phyloP scores from a whole-genome alignment of 768 basidiomycete species.

The Mycena capillaripes region DNA sequence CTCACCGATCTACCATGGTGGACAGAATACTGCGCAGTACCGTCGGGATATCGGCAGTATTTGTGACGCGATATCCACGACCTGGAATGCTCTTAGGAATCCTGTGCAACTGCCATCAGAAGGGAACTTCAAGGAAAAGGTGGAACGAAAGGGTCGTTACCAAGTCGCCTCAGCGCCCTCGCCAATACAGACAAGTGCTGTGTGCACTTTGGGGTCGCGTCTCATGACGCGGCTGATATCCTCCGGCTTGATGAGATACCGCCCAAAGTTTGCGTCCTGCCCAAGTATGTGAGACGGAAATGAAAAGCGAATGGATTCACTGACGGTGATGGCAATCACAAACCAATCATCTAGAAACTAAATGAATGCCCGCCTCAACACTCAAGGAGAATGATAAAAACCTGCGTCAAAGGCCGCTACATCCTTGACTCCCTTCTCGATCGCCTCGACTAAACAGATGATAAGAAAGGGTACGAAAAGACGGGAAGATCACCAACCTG shows the following conservation, averaged over 20 bases:
- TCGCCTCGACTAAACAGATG: conserved; percentile 67
- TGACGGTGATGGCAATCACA: conserved; percentile 74
- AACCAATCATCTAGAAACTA: conserved; percentile 72
- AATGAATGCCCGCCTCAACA: neutral
- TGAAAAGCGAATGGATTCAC: neutral
- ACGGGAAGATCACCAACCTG: conserved; percentile 53
- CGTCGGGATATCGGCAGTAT: conserved; percentile 75
- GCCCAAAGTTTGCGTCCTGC: conserved; percentile 76
- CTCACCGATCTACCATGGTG: conserved; percentile 63
- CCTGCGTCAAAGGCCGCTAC: conserved; percentile 67
- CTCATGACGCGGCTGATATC: conserved; percentile 71
- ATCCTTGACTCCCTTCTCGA: conserved; percentile 72
- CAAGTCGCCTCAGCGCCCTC: conserved; percentile 76
- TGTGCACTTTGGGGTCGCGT: conserved; percentile 73
- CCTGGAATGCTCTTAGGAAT: conserved; percentile 74
- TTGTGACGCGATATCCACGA: conserved; percentile 68
- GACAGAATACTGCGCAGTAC: conserved; percentile 74
- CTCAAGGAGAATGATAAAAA: neutral
- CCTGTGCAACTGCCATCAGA: conserved; percentile 51
- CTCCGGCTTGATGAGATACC: conserved; percentile 73
- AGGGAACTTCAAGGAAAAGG: neutral
- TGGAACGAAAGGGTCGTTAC: conserved; percentile 46
- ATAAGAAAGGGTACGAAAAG: conserved; percentile 1
- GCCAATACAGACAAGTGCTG: conserved; percentile 77
- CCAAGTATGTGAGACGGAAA: neutral